Base-by-base conservation (phyloP, 2,329 filamentous ascomycete genomes). In the Cryphonectria carpinicola region DNA sequence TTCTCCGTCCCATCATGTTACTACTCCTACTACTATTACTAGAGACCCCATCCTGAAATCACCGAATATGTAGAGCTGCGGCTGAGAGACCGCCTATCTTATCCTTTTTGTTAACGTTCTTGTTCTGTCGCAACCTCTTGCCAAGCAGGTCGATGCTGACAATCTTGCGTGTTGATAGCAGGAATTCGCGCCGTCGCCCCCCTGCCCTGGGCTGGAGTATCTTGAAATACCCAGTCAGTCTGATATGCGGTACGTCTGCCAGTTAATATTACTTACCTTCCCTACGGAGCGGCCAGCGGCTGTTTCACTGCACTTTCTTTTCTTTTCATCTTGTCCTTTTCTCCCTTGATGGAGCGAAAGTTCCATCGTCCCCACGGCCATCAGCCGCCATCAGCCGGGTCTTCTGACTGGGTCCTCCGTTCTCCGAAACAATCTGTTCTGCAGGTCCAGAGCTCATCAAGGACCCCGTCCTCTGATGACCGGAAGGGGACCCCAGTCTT, bases 121-220 rank as follows among this genome's bases (percentile, higher is more conserved):
- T 60, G 10, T 37, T 62, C 32, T 61, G 10, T 46, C 22, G 52
- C 60, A 25, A 63, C 62, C 13, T 37, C 19, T 62, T 39, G 11
- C 49, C 39, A 56, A 43, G 62, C 41, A 67, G 37, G 37, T 70
- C 73, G 74, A 78, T 72, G 74, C 76, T 79, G 75, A 79, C 76
- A 62, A 65, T 58, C 74, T n/a, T 70, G 68, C 69, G 66, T 73
- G 73, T 73, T 25, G 79, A 74, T 75, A 82, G 79, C 82, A 88
- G 84, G 86, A 87, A 77, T 88, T 86, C 81, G 84, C 86, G 80
- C 82, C 84, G 79, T 85, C 86, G 79, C 82, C 85, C 79, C 80
- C 81, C 70, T 82, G 82, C 77, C 76, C 80, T 76, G 85, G 84
- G 78, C 81, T 88, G 78, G 85, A 87, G 75, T 88, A 87, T 77